phyloP scores from a whole-genome alignment of 2,329 filamentous ascomycete genomes.

The Monosporascus ibericus region DNA sequence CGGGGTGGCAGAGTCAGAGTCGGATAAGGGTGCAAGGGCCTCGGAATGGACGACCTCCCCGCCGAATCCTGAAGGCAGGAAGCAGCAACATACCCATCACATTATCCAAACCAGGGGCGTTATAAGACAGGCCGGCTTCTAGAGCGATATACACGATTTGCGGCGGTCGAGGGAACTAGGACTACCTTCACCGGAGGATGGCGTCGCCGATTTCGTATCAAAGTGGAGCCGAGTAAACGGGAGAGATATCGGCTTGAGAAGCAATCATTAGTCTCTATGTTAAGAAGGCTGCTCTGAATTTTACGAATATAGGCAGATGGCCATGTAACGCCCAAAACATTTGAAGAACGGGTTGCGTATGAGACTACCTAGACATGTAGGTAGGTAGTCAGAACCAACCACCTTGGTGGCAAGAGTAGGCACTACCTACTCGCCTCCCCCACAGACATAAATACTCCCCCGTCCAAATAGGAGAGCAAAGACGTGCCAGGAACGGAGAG shows the following conservation, averaged over 20 bases:
- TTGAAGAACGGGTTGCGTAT: neutral
- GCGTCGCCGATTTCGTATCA: neutral
- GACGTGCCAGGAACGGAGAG: neutral
- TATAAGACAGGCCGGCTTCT: slow-evolving; percentile 15
- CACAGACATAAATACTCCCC: neutral
- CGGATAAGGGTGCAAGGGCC: neutral
- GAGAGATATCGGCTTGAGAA: neutral
- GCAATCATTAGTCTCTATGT: neutral
- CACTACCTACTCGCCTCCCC: neutral
- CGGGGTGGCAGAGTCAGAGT: neutral
- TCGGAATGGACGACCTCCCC: neutral
- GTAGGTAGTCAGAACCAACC: neutral
- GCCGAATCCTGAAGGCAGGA: neutral
- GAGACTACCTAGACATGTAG: neutral
- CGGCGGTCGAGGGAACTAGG: slow-evolving; percentile 6
- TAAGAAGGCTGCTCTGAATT: neutral
- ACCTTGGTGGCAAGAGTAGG: neutral
- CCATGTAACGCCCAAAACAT: neutral
- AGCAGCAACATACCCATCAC: slow-evolving; percentile 23
- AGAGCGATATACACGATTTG: slow-evolving; percentile 5
- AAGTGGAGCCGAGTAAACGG: neutral
- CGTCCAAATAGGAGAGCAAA: neutral
- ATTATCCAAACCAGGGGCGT: slow-evolving; percentile 9
- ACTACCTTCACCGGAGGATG: slow-evolving; percentile 7
- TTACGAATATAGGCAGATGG: neutral